Evolutionary conservation across 768 basidiomycete genomes (phyloP), one percentile per base, ranked within the genome.

Genomic region (Roridomyces roridus): DNA sequence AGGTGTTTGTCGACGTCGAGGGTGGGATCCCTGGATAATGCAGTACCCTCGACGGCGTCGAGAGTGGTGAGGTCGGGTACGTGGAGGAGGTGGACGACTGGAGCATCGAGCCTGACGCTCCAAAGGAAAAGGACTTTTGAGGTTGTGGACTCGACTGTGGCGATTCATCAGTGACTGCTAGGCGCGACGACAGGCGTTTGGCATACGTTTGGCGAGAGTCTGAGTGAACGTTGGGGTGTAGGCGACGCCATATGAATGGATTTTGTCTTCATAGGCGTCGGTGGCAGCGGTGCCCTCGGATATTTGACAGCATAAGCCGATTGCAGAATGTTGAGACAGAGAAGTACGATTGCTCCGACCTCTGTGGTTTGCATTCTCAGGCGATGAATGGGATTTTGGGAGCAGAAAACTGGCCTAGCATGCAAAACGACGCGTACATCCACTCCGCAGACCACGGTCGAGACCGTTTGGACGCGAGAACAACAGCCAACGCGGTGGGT

Each of bases 71-170:
- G 24, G 71, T 62, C 0, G 70, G 73, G 61, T 79, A 80, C 34
- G 57, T 62, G 21, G 63, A 60, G 11, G 67, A 34, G 35, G 72
- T 64, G 1, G 65, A 61, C 6, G 65, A 67, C 24, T 68, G 65
- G 45, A 75, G 36, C 9, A 21, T 67, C 10, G 76, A 72, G 18
- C 72, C 64, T 4, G 74, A 70, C 2, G 74, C 71, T 3, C 75
- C 74, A 49, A 75, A 72, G 4, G 76, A 68, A 53, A 81, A 81
- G 0, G 79, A 70, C 59, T 74, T 79, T 64, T 81, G 79, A 1
- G 68, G 67, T 55, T 77, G 76, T 6, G 78, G 77, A 40, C 74
- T 77, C 24, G 75, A 69, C 77, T 79, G 52, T 36, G n/a, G 11
- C 6, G 29, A 31, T 7, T 14, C 24, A 23, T 36, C 20, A 36